Percentiles rank a stretch among this genome's conserved stretches.
These are phyloP conservation scores for Penicillium sp. DNA, from an alignment of 2,329 filamentous ascomycete genomes.

Conservation along the genomic window DNA sequence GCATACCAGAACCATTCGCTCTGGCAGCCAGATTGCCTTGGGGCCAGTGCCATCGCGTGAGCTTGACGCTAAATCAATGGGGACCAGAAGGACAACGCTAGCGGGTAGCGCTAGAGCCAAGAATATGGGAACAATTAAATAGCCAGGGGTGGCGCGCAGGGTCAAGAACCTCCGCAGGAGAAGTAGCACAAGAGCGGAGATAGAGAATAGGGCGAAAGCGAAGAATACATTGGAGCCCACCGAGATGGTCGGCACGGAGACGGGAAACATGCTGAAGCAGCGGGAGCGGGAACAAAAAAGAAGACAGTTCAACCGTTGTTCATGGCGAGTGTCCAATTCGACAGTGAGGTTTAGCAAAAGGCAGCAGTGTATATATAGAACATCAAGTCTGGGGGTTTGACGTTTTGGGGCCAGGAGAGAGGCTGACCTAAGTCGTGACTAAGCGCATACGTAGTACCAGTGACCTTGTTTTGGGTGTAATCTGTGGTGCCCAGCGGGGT, in stretches of 20 bases:
- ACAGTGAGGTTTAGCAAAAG: neutral
- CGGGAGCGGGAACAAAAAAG: neutral
- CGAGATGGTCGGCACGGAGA: constrained; percentile 49
- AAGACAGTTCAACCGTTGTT: constrained; percentile 15
- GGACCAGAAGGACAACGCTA: constrained; percentile 87
- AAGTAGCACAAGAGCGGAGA: constrained; percentile 76
- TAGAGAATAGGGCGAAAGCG: constrained; percentile 68
- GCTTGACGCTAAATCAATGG: constrained; percentile 91
- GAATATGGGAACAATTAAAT: constrained; percentile 89
- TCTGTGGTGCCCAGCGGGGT: constrained; percentile 6
- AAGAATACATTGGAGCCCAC: constrained; percentile 81
- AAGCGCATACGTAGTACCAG: constrained; percentile 5
- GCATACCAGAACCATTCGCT: constrained; percentile 75
- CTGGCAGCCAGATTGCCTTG: constrained; percentile 84
- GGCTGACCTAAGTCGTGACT: constrained; percentile 25
- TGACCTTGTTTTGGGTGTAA: constrained; percentile 5
- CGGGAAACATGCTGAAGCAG: constrained; percentile 29
- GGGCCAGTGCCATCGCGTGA: constrained; percentile 71
- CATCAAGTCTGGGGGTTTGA: constrained; percentile 11
- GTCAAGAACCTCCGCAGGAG: constrained; percentile 89
- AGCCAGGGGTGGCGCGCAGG: constrained; percentile 84
- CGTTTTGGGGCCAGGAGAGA: constrained; percentile 23
- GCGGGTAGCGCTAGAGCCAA: constrained; percentile 92
- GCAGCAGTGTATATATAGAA: constrained; percentile 16
- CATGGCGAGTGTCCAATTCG: constrained; percentile 12